Percentiles rank a stretch among this genome's conserved stretches.
phyloP scores from a whole-genome alignment of 2,329 filamentous ascomycete genomes.

The Raffaelea ambrosiae region DNA sequence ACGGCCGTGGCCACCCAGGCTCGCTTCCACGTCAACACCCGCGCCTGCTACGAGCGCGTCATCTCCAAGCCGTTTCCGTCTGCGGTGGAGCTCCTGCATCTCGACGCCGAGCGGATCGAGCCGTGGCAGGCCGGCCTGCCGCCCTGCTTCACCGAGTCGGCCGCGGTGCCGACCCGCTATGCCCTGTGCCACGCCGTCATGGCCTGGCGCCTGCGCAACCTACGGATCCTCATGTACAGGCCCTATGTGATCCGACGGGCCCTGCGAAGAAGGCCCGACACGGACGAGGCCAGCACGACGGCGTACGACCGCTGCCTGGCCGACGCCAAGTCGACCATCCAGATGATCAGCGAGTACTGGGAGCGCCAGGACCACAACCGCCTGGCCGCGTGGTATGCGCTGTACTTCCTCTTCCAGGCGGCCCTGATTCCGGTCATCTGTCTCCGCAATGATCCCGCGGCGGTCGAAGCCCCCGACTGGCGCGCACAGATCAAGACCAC shows the following conservation, averaged over 20 bases:
- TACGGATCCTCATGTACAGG: constrained; percentile 38
- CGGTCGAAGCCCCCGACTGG: constrained; percentile 28
- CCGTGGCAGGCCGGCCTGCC: constrained; percentile 28
- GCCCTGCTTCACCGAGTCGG: constrained; percentile 24
- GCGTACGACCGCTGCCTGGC: constrained; percentile 28
- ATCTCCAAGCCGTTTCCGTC: constrained; percentile 34
- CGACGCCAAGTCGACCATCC: constrained; percentile 31
- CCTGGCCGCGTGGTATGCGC: constrained; percentile 33
- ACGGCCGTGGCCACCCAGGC: constrained; percentile 24
- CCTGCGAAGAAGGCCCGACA: constrained; percentile 10
- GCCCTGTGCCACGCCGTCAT: constrained; percentile 31
- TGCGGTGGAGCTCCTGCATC: constrained; percentile 28
- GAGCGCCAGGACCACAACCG: constrained; percentile 25
- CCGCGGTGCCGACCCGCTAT: constrained; percentile 24
- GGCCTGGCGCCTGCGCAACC: constrained; percentile 33
- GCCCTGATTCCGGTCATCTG: constrained; percentile 38
- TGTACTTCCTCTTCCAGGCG: constrained; percentile 38
- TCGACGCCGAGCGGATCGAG: constrained; percentile 29
- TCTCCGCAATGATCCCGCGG: constrained; percentile 31
- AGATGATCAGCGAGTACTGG: constrained; percentile 29
- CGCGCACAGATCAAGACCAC: constrained; percentile 29
- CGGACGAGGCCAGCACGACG: constrained; percentile 11
- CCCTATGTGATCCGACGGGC: constrained; percentile 33
- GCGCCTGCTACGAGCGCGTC: constrained; percentile 33
- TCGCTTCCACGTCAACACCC: constrained; percentile 32